phyloP scores from a whole-genome alignment of 306 rosid genomes.

The peach (Prunus persica) region DNA sequence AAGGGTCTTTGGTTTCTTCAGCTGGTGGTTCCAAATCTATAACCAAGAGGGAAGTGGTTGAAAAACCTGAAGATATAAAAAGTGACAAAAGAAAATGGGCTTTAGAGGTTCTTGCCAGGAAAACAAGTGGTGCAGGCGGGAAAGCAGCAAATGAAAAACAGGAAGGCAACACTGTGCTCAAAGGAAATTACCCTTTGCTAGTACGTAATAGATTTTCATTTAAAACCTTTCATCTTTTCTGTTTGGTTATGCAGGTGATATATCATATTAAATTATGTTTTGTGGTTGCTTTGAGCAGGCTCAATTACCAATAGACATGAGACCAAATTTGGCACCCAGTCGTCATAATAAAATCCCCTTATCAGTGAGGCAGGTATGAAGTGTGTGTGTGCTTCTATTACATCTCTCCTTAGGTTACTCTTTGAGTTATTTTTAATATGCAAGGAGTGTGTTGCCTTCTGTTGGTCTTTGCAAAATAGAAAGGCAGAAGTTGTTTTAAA shows the following conservation, averaged over 20 bases:
- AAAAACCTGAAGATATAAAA: conserved; percentile 47
- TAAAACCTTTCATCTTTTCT: conserved; percentile 17
- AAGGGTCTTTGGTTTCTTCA: conserved; percentile 37
- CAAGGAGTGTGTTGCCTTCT: background rate
- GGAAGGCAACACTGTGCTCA: conserved; percentile 54
- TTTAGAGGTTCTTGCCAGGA: conserved; percentile 83
- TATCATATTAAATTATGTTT: conserved; percentile 15
- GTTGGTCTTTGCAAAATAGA: conserved; percentile 3
- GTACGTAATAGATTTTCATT: conserved; percentile 48
- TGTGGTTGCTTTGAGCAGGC: conserved; percentile 64
- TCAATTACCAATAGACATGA: conserved; percentile 83
- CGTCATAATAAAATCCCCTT: conserved; percentile 74
- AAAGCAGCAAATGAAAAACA: conserved; percentile 43
- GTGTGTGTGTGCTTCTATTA: conserved; percentile 5
- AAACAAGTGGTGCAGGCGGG: conserved; percentile 53
- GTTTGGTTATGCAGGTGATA: conserved; percentile 20
- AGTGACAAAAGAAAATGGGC: conserved; percentile 96
- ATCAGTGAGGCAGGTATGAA: conserved; percentile 88
- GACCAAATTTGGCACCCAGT: conserved; percentile 70
- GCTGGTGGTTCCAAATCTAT: conserved; percentile 46
- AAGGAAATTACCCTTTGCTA: conserved; percentile 83
- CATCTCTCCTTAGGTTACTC: background rate
- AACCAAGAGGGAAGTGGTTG: conserved; percentile 35
- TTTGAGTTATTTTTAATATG: background rate
- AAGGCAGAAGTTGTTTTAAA: background rate